phyloP scores from a whole-genome alignment of 2,329 filamentous ascomycete species.

The Colletotrichum gloeosporioides region DNA sequence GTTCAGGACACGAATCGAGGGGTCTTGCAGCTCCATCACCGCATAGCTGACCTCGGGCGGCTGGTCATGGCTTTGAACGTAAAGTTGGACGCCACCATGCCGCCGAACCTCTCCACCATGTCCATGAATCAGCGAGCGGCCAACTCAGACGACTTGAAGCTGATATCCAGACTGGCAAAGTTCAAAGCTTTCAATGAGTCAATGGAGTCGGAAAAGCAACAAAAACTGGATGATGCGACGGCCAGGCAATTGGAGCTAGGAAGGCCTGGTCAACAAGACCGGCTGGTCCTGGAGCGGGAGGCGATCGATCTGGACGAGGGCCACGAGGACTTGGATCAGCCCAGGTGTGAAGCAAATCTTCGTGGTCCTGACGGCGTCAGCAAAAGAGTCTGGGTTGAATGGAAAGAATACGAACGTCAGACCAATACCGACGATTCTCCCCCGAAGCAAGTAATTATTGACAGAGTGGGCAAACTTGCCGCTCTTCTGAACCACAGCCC shows the following conservation, averaged over 20 bases:
- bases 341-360: conserved; percentile 46
- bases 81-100: conserved; percentile 39
- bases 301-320: conserved; percentile 37
- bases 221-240: conserved; percentile 39
- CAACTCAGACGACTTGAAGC: conserved; percentile 43
- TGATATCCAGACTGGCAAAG: conserved; percentile 49
- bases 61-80: conserved; percentile 52
- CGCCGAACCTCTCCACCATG: conserved; percentile 31
- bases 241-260: conserved; percentile 45
- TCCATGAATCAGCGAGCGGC: conserved; percentile 39
- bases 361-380: conserved; percentile 37
- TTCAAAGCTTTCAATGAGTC: conserved; percentile 58
- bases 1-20: conserved; percentile 54
- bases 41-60: conserved; percentile 49
- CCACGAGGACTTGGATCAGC: conserved; percentile 35
- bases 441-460: conserved; percentile 46
- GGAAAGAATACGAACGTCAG: conserved; percentile 53
- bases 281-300: conserved; percentile 38
- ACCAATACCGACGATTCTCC: conserved; percentile 38
- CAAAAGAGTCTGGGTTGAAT: conserved; percentile 52
- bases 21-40: conserved; percentile 51
- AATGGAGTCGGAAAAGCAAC: conserved; percentile 34
- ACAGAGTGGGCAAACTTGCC: conserved; percentile 52
- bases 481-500: conserved; percentile 50
- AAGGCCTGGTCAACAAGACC: conserved; percentile 33